These are phyloP conservation scores for Cladosporium austrohemisphaericum DNA, from an alignment of 2,329 filamentous ascomycete species.

Conservation along the genomic window DNA sequence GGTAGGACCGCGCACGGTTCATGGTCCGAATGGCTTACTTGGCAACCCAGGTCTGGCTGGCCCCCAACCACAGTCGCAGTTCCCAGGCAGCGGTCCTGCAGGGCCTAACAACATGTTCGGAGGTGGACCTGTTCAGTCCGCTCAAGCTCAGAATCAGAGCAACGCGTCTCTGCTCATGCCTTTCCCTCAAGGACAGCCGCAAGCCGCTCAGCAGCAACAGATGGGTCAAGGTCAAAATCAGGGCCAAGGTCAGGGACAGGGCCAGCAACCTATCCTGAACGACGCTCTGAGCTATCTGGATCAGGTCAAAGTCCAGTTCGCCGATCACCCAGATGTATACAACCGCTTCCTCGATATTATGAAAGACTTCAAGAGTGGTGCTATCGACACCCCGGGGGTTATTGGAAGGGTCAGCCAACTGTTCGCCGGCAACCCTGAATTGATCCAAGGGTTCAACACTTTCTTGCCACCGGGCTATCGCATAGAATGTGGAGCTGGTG, in stretches of 20 bases:
- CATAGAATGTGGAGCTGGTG: slow-evolving; percentile 90
- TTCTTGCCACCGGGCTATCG: slow-evolving; percentile 92
- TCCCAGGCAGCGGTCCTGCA: slow-evolving; percentile 55
- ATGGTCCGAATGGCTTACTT: slow-evolving; percentile 86
- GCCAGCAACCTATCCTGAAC: slow-evolving; percentile 80
- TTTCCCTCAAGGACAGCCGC: slow-evolving; percentile 35
- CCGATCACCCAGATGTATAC: slow-evolving; percentile 94
- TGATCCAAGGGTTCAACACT: slow-evolving; percentile 95
- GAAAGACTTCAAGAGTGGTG: slow-evolving; percentile 99
- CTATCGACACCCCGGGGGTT: slow-evolving; percentile 95
- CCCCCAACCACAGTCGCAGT: slow-evolving; percentile 43
- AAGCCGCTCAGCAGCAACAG: slow-evolving; percentile 25
- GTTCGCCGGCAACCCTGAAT: slow-evolving; percentile 85
- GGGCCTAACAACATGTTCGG: slow-evolving; percentile 66
- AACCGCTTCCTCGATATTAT: slow-evolving; percentile 97
- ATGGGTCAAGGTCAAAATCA: slow-evolving; percentile 23
- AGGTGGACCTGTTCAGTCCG: slow-evolving; percentile 66
- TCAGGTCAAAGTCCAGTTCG: slow-evolving; percentile 97
- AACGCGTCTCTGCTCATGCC: slow-evolving; percentile 48
- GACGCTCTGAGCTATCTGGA: slow-evolving; percentile 93
- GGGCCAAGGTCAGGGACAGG: slow-evolving; percentile 58
- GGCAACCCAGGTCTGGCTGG: slow-evolving; percentile 51
- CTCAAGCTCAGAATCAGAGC: slow-evolving; percentile 48
- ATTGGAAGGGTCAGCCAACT: slow-evolving; percentile 94
- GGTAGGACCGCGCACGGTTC: slow-evolving; percentile 72